phyloP scores from a whole-genome alignment of 371 early-diverging fungal genomes.

The Capillidium heterosporum region DNA sequence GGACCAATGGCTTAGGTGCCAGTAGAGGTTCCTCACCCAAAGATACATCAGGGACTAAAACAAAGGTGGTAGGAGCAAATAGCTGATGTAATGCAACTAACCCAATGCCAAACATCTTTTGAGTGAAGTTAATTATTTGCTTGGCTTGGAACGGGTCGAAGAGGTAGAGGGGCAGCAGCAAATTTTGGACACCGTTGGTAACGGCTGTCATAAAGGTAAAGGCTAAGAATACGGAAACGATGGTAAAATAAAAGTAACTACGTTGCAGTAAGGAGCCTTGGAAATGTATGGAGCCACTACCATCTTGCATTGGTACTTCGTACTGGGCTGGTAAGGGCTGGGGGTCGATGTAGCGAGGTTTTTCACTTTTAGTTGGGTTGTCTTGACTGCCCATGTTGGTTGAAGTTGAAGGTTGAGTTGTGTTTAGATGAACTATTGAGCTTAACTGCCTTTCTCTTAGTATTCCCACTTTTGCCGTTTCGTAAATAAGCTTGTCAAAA shows the following conservation, averaged over 20 bases:
- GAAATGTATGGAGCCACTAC: background rate
- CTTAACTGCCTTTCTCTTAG: too few species aligned
- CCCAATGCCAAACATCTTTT: conserved; percentile 37
- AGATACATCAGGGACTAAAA: conserved; percentile 31
- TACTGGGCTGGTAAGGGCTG: background rate
- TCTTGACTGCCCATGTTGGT: too few species aligned
- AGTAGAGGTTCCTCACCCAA: conserved; percentile 14
- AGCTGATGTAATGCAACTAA: conserved; percentile 35
- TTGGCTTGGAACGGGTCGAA: background rate
- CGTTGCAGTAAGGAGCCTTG: background rate
- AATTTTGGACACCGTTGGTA: background rate
- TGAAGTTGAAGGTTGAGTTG: too few species aligned
- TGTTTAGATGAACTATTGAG: too few species aligned
- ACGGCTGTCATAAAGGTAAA: background rate
- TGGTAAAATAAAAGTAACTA: background rate
- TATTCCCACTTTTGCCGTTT: too few species aligned
- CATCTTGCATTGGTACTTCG: background rate
- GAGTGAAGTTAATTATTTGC: background rate
- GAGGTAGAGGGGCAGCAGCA: background rate
- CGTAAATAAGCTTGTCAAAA: too few species aligned
- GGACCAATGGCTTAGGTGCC: conserved; percentile 3
- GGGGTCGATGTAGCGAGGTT: too few species aligned
- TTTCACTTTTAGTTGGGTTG: too few species aligned
- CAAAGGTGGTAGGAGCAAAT: conserved; percentile 38
- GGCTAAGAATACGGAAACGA: background rate